phyloP scores from a whole-genome alignment of 129 eudicot species.

The Artemisia tridentata region DNA sequence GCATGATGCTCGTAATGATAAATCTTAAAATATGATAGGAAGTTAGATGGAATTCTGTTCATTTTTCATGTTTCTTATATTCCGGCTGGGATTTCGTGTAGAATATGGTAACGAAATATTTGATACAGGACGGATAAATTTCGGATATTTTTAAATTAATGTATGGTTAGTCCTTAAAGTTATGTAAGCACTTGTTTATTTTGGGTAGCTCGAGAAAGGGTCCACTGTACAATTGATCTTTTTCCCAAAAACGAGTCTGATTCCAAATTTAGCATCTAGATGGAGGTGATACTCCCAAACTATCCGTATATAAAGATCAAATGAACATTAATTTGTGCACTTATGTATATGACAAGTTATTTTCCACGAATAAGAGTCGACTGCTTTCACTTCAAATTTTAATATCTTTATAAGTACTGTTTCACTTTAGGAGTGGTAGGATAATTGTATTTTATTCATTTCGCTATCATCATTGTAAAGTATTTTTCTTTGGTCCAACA shows the following conservation, averaged over 20 bases:
- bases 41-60: no score
- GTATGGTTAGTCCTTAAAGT: conserved; percentile 9
- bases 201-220: neutral
- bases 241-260: neutral
- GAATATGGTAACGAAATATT: neutral
- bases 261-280: neutral
- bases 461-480: neutral
- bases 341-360: conserved; percentile 2
- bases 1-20: no score
- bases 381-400: conserved; percentile 8
- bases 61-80: no score
- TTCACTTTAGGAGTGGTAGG: conserved; percentile 6
- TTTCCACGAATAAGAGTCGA: neutral
- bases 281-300: conserved; percentile 3
- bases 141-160: neutral
- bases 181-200: neutral
- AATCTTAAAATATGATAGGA: no score
- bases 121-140: neutral
- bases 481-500: neutral
- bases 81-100: neutral
- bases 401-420: conserved; percentile 1
- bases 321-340: neutral
- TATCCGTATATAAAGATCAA: neutral
- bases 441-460: neutral
- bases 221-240: conserved; percentile 6